Evolutionary conservation across 192 early-diverging fungal genomes (phyloP).

Genomic region (Backusella morwellensis): DNA sequence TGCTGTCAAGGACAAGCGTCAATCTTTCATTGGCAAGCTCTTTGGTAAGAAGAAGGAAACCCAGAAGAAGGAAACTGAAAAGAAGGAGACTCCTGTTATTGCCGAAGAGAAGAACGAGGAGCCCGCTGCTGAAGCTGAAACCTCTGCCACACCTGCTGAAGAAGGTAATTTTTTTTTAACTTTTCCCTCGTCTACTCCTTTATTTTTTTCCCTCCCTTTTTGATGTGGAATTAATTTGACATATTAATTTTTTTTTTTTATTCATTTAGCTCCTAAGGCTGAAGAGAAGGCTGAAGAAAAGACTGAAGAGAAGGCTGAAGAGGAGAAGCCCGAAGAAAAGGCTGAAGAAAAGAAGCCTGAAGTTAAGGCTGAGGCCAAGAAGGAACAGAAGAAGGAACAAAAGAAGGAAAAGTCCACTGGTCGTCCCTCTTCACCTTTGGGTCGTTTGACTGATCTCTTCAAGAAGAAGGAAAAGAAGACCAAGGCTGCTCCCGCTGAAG

Average conservation of each 20-base stretch:
- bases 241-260: not conserved
- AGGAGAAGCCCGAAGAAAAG: not conserved
- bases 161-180: not conserved
- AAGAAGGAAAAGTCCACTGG: not conserved
- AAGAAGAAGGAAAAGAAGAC: constrained; percentile 16
- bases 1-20: constrained; percentile 5
- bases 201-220: not conserved
- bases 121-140: not conserved
- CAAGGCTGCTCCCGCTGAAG: constrained; percentile 1
- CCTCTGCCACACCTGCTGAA: not conserved
- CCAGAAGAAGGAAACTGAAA: not conserved
- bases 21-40: constrained; percentile 18
- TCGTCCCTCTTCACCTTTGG: constrained; percentile 22
- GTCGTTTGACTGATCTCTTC: constrained; percentile 14
- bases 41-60: constrained; percentile 14
- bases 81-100: not conserved
- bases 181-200: constrained; percentile 3
- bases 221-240: not conserved
- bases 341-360: not conserved
- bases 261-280: not conserved
- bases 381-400: not conserved
- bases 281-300: not conserved
- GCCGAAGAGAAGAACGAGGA: not conserved
- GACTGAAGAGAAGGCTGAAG: not conserved
- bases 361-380: not conserved